Base-by-base conservation (phyloP, 2,329 filamentous ascomycete species). In the Cordyceps militaris region DNA sequence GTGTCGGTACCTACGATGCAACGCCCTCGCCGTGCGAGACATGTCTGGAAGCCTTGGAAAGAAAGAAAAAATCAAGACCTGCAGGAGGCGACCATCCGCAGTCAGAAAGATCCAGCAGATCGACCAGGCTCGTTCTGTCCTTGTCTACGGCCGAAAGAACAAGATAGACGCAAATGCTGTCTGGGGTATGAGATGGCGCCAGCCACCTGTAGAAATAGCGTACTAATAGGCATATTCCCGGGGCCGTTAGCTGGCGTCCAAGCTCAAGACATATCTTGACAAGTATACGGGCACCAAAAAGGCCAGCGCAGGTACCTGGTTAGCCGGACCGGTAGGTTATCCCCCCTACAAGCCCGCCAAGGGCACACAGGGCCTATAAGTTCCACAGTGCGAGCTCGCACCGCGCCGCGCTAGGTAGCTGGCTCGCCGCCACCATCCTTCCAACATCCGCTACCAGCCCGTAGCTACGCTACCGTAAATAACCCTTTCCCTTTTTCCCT, bases 301-400 rank as follows among this genome's bases (percentile, higher is more conserved):
- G 24, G 21, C 10, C 21, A 43, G 40, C 21, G 13, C 6, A 23
- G 21, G 21, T 43, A 43, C n/a, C 21, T 21, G n/a, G 5, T 10
- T 42, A 21, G 34, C 28, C 11, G 28, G 6, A 32, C 28, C n/a
- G 10, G 40, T 19, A 19, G 16, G 43, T 46, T 21, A 24, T 23
- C 42, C 13, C 21, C 42, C 43, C 14, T 30, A 19, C 16, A 1
- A 14, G 26, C 46, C 19, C 34, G n/a, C 23, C 32, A 26, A 51
- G 14, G n/a, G 13, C 26, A 16, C 16, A 5, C 48, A 19, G 43
- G 21, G 34, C 14, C 42, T 23, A 21, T 47, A 16, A 38, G 11
- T 3, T 3, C 4, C 23, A 55, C 52, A 36, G 52, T 55, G 52
- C 52, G 51, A 40, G 3, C n/a, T 54, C 51, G 51, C 51, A 54